These are phyloP conservation scores for Cryphonectria naterciae DNA, from an alignment of 2,329 filamentous ascomycete species.

Conservation along the genomic window DNA sequence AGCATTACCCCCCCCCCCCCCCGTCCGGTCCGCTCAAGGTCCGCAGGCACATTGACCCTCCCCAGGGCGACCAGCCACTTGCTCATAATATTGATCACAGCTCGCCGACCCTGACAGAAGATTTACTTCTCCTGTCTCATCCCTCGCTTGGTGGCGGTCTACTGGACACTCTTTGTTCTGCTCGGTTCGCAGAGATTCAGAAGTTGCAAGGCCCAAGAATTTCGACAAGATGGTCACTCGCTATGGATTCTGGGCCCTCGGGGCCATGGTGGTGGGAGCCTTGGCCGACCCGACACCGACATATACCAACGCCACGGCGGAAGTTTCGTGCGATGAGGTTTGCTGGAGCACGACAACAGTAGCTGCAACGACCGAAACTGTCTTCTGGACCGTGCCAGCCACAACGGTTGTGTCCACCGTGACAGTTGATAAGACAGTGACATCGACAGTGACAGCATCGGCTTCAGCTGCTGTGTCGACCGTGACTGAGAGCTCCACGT, in stretches of 20 bases:
- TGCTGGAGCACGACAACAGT: conserved; percentile 26
- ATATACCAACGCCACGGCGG: conserved; percentile 22
- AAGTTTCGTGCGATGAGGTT: conserved; percentile 17
- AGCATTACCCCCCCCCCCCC: background rate
- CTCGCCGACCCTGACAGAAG: conserved; percentile 21
- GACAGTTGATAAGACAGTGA: background rate
- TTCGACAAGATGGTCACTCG: conserved; percentile 26
- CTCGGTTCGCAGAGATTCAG: conserved; percentile 13
- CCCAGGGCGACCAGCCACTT: background rate
- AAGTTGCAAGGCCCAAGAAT: conserved; percentile 10
- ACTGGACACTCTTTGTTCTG: conserved; percentile 24
- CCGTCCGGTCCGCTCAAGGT: conserved; percentile 22
- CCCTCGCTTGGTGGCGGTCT: conserved; percentile 22
- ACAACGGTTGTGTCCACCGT: background rate
- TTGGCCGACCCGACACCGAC: conserved; percentile 12
- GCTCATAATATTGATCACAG: conserved; percentile 20
- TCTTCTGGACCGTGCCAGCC: conserved; percentile 3
- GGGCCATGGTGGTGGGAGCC: conserved; percentile 19
- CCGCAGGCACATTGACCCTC: conserved; percentile 19
- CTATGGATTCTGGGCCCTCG: conserved; percentile 21
- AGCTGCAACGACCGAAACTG: background rate
- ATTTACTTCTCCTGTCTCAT: conserved; percentile 19
- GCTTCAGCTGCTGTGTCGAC: background rate
- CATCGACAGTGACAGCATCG: background rate
- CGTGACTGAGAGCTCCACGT: conserved; percentile 8